Evolutionary conservation across 139 green algal species (phyloP).

Genomic region (Tetradesmus lagerheimii): DNA sequence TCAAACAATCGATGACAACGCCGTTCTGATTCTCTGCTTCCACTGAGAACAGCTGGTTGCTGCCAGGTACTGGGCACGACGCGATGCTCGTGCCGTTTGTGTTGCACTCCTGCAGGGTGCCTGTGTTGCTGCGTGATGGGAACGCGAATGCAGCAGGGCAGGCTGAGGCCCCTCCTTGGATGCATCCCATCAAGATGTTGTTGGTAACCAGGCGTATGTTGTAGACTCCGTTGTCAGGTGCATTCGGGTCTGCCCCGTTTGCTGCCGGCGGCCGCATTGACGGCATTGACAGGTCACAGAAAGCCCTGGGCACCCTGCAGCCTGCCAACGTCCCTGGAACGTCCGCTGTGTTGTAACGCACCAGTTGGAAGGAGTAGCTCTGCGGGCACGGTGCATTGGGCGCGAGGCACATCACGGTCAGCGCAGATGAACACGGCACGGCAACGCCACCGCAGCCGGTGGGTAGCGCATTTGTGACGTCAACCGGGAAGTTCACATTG

Average conservation of each 20-base stretch:
- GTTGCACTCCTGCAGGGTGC: not conserved
- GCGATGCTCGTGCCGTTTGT: not conserved
- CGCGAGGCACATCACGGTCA: not conserved
- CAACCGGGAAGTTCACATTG: not conserved
- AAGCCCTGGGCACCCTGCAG: not conserved
- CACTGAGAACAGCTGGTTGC: not conserved
- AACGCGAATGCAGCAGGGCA: not conserved
- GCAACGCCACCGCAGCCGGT: not conserved
- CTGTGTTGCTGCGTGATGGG: not conserved
- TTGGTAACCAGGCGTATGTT: not conserved
- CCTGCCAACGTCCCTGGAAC: not conserved
- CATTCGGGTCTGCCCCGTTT: not conserved
- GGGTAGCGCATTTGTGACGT: not conserved
- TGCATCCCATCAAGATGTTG: not conserved
- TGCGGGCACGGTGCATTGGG: not conserved
- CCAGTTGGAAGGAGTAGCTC: not conserved
- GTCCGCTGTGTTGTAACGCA: not conserved
- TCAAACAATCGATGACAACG: not conserved
- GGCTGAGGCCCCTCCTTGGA: not conserved
- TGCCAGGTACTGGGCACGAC: not conserved
- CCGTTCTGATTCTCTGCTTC: not conserved
- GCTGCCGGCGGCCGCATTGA: not conserved
- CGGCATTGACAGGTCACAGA: not conserved
- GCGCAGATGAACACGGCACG: not conserved
- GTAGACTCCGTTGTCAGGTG: not conserved